Evolutionary conservation across 768 basidiomycete genomes (phyloP).

Genomic region (Boletus tomentosulus): DNA sequence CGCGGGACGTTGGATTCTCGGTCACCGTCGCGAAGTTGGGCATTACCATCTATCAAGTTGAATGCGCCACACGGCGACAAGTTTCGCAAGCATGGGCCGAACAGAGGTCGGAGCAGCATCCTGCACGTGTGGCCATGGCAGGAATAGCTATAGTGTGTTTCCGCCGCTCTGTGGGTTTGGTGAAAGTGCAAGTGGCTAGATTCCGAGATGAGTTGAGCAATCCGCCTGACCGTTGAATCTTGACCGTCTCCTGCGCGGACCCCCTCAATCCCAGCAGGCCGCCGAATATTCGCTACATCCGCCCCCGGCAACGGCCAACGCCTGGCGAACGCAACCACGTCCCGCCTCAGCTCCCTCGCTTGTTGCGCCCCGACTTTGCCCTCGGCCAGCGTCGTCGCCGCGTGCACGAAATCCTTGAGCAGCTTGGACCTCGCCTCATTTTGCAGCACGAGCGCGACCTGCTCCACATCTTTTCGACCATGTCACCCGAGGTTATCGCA

Average conservation of each 20-base stretch:
- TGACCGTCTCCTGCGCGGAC: constrained; percentile 8
- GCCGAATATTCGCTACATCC: constrained; percentile 41
- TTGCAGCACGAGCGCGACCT: constrained; percentile 49
- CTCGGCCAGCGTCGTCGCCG: constrained; percentile 64
- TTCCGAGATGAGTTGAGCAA: constrained; percentile 22
- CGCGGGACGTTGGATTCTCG: no score
- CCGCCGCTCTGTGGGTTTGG: no score
- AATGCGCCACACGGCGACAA: no score
- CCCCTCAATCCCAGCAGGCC: constrained; percentile 54
- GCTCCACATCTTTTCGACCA: constrained; percentile 81
- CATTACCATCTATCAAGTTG: no score
- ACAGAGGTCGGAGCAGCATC: no score
- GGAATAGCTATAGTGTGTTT: no score
- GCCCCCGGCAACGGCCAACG: constrained; percentile 94
- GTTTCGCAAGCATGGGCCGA: no score
- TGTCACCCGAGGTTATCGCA: constrained; percentile 90
- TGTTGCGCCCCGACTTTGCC: constrained; percentile 66
- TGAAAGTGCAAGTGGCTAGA: no score
- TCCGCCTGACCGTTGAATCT: constrained; percentile 54
- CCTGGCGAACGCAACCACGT: constrained; percentile 78
- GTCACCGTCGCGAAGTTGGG: no score
- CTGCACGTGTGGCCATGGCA: no score
- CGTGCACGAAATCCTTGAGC: constrained; percentile 73
- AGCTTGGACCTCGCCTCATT: no score
- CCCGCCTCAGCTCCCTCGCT: constrained; percentile 70